phyloP scores from a whole-genome alignment of 352 stramenopile species.

The Pythium monospermum region DNA sequence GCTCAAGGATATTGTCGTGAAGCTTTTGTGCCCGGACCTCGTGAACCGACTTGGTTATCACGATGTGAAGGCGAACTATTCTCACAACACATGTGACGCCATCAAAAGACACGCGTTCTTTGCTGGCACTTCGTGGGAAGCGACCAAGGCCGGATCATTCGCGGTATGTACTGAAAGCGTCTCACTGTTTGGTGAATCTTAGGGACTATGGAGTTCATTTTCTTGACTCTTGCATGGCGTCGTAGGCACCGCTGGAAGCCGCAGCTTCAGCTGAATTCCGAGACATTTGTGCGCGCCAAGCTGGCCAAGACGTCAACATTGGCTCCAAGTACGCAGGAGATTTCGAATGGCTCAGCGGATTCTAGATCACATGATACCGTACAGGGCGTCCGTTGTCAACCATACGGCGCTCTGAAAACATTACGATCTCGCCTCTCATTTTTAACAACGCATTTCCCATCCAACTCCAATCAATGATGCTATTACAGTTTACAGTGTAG shows the following conservation, averaged over 20 bases:
- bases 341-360: conserved; percentile 69
- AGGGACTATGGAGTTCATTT: background rate
- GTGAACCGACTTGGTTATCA: conserved; percentile 50
- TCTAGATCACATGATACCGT: conserved; percentile 32
- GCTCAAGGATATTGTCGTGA: conserved; percentile 67
- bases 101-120: conserved; percentile 86
- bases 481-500: no score
- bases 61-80: conserved; percentile 36
- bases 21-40: conserved; percentile 54
- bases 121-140: conserved; percentile 74
- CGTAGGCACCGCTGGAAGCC: conserved; percentile 65
- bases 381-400: background rate
- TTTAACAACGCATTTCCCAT: no score
- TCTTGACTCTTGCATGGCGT: conserved; percentile 3
- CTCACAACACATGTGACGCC: conserved; percentile 47
- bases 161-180: conserved; percentile 47
- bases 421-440: no score
- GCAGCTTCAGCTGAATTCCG: conserved; percentile 68
- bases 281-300: conserved; percentile 52
- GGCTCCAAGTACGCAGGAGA: conserved; percentile 66
- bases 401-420: background rate
- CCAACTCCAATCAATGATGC: no score
- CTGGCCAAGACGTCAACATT: conserved; percentile 60
- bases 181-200: background rate
- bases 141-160: conserved; percentile 76